Percentiles rank a stretch among this genome's conserved stretches.
These are phyloP conservation scores for Aspergillus fijiensis DNA, from an alignment of 2,329 filamentous ascomycete genomes.

Conservation along the genomic window DNA sequence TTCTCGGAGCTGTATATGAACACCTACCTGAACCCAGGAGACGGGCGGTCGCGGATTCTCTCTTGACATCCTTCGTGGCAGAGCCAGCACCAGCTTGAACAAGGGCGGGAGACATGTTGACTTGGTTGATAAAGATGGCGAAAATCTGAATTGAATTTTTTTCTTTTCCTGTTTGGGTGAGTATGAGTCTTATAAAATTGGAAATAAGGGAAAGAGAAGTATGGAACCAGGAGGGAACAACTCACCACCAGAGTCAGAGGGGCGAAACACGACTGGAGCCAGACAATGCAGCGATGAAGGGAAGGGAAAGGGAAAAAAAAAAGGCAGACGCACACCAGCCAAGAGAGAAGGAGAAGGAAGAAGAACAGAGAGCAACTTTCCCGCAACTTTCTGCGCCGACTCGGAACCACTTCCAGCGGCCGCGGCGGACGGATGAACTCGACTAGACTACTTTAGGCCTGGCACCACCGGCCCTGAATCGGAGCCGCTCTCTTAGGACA, in stretches of 20 bases:
- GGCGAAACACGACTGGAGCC: conserved; percentile 5
- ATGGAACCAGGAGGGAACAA: conserved; percentile 1
- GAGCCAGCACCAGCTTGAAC: conserved; percentile 39
- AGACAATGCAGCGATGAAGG: conserved; percentile 16
- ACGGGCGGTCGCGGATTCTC: conserved; percentile 84
- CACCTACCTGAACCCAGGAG: conserved; percentile 82
- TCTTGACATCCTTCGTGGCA: conserved; percentile 66
- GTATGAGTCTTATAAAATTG: conserved; percentile 6
- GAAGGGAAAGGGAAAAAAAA: conserved; percentile 9
- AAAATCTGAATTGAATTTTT: not conserved
- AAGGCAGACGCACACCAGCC: conserved; percentile 12
- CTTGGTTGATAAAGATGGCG: not conserved
- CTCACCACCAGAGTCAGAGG: conserved; percentile 6
- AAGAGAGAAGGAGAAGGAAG: conserved; percentile 10
- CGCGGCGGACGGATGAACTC: not conserved
- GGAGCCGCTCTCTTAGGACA: conserved; percentile 5
- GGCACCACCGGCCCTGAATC: conserved; percentile 4
- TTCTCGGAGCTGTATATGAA: not conserved
- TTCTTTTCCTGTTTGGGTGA: not conserved
- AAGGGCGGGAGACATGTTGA: conserved; percentile 57
- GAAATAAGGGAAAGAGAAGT: not conserved
- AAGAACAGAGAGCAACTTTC: conserved; percentile 3
- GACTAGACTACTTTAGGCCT: conserved; percentile 13
- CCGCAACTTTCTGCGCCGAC: conserved; percentile 16
- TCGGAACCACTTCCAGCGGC: conserved; percentile 15